A percentile compares a stretch with the other conserved stretches of the same genome.
phyloP scores from a whole-genome alignment of 495 filamentous ascomycete species.

The Aspergillus funiculosus region DNA sequence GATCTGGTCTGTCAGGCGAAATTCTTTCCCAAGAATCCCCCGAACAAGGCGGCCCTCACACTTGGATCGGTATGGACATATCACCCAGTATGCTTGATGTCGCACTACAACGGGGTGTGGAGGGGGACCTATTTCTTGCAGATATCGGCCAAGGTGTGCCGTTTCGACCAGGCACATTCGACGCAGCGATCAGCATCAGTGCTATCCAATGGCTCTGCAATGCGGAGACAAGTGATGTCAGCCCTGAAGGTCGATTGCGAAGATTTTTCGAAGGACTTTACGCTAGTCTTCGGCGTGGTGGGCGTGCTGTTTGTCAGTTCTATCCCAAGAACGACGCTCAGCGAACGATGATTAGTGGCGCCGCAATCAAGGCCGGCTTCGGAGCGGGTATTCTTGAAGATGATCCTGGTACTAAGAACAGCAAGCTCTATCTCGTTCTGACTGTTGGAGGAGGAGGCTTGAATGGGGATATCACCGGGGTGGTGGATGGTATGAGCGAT shows the following conservation, averaged over 20 bases:
- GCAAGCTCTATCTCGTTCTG: constrained; percentile 88
- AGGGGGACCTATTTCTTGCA: constrained; percentile 85
- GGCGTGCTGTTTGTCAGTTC: constrained; percentile 91
- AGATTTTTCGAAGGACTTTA: constrained; percentile 94
- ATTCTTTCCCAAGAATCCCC: constrained; percentile 65
- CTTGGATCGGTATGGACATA: constrained; percentile 94
- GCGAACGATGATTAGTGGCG: constrained; percentile 80
- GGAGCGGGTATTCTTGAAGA: constrained; percentile 93
- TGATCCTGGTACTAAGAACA: constrained; percentile 90
- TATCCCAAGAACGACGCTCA: constrained; percentile 95
- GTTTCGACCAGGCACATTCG: constrained; percentile 87
- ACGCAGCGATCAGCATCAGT: constrained; percentile 89
- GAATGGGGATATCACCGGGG: constrained; percentile 75
- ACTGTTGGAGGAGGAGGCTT: constrained; percentile 80
- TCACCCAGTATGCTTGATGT: constrained; percentile 89
- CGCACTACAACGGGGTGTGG: constrained; percentile 83
- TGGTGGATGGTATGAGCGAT: constrained; percentile 79
- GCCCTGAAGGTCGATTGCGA: constrained; percentile 63
- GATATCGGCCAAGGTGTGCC: constrained; percentile 95
- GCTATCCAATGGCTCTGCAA: constrained; percentile 98
- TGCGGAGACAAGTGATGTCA: constrained; percentile 80
- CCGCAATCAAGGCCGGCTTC: constrained; percentile 89
- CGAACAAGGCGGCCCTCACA: constrained; percentile 76
- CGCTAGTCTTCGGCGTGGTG: constrained; percentile 73
- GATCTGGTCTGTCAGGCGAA: constrained; percentile 89